A percentile compares a stretch with the other conserved stretches of the same genome.
phyloP scores from a whole-genome alignment of 805 yeast genomes.

The Jamesozyma lodderae region DNA sequence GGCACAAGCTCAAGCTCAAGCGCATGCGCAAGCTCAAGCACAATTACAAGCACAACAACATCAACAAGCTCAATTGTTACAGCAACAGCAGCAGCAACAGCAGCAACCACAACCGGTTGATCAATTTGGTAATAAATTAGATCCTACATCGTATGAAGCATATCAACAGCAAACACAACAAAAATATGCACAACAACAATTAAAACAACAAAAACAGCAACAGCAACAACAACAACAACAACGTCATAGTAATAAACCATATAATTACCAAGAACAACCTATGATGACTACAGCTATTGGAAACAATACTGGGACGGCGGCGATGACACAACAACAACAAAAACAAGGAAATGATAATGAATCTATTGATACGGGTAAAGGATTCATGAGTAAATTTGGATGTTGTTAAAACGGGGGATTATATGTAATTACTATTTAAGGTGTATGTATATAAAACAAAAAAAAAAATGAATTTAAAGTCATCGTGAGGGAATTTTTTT shows the following conservation, averaged over 20 bases:
- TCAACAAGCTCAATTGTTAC: slow-evolving; percentile 8
- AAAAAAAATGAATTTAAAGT: too few relatives aligned
- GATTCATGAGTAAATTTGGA: slow-evolving; percentile 29
- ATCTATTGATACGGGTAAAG: slow-evolving; percentile 16
- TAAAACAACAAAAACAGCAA: slow-evolving; percentile 10
- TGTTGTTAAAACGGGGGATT: slow-evolving; percentile 20
- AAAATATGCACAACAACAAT: slow-evolving; percentile 29
- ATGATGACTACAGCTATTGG: slow-evolving; percentile 9
- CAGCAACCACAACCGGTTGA: slow-evolving; percentile 10
- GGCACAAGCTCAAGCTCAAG: slow-evolving; percentile 21
- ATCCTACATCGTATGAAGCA: slow-evolving; percentile 36
- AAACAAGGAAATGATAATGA: too few relatives aligned
- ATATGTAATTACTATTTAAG: too few relatives aligned
- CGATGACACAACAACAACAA: slow-evolving; percentile 3
- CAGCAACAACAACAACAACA: slow-evolving; percentile 7
- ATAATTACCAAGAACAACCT: slow-evolving; percentile 16
- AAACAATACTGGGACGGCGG: slow-evolving; percentile 3
- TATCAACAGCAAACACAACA: slow-evolving; percentile 32
- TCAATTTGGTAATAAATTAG: slow-evolving; percentile 25
- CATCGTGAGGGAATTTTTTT: too few relatives aligned
- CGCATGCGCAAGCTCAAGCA: slow-evolving; percentile 19
- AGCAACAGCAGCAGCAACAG: slow-evolving; percentile 9
- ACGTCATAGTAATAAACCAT: slow-evolving; percentile 3
- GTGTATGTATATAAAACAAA: too few relatives aligned
- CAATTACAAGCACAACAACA: slow-evolving; percentile 21